phyloP scores from a whole-genome alignment of 1,284 basidiomycete species.

The Tilletia setariae region DNA sequence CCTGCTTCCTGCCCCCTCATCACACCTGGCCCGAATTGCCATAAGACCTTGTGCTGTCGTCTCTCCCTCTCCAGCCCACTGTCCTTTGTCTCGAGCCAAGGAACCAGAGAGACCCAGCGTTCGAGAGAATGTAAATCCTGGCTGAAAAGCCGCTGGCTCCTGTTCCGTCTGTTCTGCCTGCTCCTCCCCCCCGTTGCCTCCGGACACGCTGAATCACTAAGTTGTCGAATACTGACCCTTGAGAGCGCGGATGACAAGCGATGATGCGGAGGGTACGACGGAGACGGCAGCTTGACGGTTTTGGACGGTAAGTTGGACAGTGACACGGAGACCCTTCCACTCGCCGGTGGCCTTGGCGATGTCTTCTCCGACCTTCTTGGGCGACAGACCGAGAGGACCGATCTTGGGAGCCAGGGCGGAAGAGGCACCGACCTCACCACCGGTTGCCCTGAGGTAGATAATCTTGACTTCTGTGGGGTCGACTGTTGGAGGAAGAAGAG shows the following conservation, averaged over 20 bases:
- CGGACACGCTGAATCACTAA: not conserved
- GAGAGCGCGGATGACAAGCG: constrained; percentile 95
- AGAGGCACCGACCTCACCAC: constrained; percentile 99
- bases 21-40: too few relatives aligned
- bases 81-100: too few relatives aligned
- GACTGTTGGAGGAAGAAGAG: constrained; percentile 34
- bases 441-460: constrained; percentile 98
- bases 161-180: too few relatives aligned
- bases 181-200: not conserved
- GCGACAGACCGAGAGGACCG: constrained; percentile 99
- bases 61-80: too few relatives aligned
- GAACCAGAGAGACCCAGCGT: too few relatives aligned
- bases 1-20: too few relatives aligned
- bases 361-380: constrained; percentile 99
- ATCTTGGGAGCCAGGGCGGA: constrained; percentile 99
- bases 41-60: too few relatives aligned
- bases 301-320: constrained; percentile 98
- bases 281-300: constrained; percentile 98
- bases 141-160: too few relatives aligned
- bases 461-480: constrained; percentile 94
- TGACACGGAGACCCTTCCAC: constrained; percentile 99
- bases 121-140: too few relatives aligned
- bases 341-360: constrained; percentile 97
- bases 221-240: constrained; percentile 62
- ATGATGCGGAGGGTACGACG: constrained; percentile 95